Percentiles rank a stretch among this genome's conserved stretches.
These are phyloP conservation scores for Suillus alpinus DNA, from an alignment of 768 basidiomycete genomes.

Conservation along the genomic window DNA sequence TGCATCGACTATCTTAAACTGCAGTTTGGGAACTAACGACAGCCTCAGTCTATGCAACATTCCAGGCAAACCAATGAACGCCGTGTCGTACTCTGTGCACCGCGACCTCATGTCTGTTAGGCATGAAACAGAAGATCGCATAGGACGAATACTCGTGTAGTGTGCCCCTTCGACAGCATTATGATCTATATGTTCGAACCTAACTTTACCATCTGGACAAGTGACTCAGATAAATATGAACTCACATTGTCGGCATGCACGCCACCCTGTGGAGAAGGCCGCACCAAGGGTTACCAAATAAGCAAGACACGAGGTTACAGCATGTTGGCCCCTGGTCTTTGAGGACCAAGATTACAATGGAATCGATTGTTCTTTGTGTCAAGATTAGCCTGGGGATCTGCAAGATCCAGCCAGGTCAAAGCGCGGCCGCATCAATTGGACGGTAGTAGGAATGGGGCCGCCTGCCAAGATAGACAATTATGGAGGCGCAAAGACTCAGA, in stretches of 20 bases:
- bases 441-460: neutral
- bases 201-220: neutral
- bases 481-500: neutral
- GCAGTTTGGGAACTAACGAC: neutral
- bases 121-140: neutral
- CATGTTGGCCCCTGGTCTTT: conserved; percentile 16
- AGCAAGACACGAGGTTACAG: conserved; percentile 25
- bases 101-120: conserved; percentile 1
- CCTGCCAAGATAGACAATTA: neutral
- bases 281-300: conserved; percentile 13
- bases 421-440: neutral
- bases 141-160: conserved; percentile 1
- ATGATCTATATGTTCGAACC: conserved; percentile 2
- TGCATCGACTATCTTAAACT: neutral
- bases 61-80: neutral
- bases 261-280: conserved; percentile 8
- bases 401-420: conserved; percentile 13
- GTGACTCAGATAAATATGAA: conserved; percentile 16
- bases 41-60: neutral
- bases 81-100: neutral
- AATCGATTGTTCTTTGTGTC: conserved; percentile 13
- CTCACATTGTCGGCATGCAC: conserved; percentile 7
- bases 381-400: conserved; percentile 23
- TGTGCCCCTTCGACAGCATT: neutral
- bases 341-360: neutral